Evolutionary conservation across 1,284 basidiomycete species (phyloP).

Genomic region (Crepidotus sp.): DNA sequence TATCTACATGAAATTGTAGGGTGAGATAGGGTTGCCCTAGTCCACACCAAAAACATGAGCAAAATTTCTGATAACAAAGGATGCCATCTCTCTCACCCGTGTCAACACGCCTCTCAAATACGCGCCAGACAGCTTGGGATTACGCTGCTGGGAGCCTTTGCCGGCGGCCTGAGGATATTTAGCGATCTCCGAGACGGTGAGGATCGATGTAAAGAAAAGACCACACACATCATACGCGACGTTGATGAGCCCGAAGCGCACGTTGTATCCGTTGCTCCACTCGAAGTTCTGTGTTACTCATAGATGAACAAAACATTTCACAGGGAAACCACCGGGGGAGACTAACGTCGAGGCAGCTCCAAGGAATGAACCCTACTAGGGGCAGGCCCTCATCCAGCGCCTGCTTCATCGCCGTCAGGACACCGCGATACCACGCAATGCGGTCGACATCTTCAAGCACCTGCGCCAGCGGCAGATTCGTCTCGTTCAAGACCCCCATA

Average conservation of each 20-base stretch:
- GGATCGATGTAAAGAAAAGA: background rate
- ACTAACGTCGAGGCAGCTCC: constrained; percentile 17
- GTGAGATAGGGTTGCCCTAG: constrained; percentile 13
- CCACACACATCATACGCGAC: constrained; percentile 15
- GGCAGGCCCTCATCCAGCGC: constrained; percentile 15
- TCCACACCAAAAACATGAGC: background rate
- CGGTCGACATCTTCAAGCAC: constrained; percentile 17
- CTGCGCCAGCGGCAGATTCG: constrained; percentile 15
- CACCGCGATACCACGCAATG: constrained; percentile 17
- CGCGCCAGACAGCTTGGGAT: constrained; percentile 15
- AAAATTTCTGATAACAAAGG: background rate
- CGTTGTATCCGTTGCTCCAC: constrained; percentile 16
- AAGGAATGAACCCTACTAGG: constrained; percentile 15
- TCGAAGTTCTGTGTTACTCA: constrained; percentile 14
- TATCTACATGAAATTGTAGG: constrained; percentile 11
- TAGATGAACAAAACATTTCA: background rate
- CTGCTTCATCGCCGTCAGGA: constrained; percentile 17
- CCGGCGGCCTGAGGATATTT: constrained; percentile 9
- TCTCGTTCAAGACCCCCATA: constrained; percentile 18
- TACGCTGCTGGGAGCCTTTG: constrained; percentile 15
- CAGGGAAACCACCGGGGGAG: background rate
- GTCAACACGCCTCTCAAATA: constrained; percentile 15
- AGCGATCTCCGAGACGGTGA: background rate
- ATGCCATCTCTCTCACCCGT: background rate
- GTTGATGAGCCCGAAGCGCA: constrained; percentile 17